A percentile compares a stretch with the other conserved stretches of the same genome.
Evolutionary conservation across 768 basidiomycete species (phyloP).

Genomic region (Phallus indusiatus): DNA sequence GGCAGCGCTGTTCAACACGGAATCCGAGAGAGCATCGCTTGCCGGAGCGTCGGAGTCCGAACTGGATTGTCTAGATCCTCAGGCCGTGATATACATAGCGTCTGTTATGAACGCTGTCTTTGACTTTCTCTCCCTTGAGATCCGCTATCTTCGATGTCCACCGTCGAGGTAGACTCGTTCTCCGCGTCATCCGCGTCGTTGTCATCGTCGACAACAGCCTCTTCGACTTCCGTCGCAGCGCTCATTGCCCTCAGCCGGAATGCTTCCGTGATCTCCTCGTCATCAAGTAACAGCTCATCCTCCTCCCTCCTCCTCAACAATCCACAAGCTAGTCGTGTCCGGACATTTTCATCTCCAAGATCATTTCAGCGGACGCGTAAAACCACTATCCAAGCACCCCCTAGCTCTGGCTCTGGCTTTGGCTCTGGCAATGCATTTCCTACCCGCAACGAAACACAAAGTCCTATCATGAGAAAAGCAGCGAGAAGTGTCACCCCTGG

Average conservation of each 20-base stretch:
- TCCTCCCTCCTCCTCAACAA: constrained; percentile 31
- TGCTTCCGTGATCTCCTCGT: constrained; percentile 63
- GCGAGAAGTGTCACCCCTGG: constrained; percentile 39
- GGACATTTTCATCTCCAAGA: constrained; percentile 52
- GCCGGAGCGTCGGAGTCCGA: not conserved
- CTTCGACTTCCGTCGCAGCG: constrained; percentile 11
- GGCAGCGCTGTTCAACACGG: too few species aligned
- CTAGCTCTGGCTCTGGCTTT: constrained; percentile 23
- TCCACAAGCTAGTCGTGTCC: constrained; percentile 37
- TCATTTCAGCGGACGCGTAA: constrained; percentile 36
- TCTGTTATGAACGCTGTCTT: not conserved
- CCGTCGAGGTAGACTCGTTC: constrained; percentile 7
- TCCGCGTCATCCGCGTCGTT: not conserved
- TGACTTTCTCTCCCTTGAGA: not conserved
- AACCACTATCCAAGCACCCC: constrained; percentile 32
- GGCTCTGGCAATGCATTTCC: constrained; percentile 48
- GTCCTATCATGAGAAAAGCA: constrained; percentile 10
- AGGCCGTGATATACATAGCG: not conserved
- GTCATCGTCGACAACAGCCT: not conserved
- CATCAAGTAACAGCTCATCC: constrained; percentile 39
- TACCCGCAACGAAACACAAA: constrained; percentile 17
- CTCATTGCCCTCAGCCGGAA: constrained; percentile 66
- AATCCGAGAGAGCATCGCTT: too few species aligned
- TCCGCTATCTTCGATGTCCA: not conserved
- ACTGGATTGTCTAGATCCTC: not conserved